These are phyloP conservation scores for Daldinia childiae DNA, from an alignment of 495 filamentous ascomycete genomes.

Conservation along the genomic window DNA sequence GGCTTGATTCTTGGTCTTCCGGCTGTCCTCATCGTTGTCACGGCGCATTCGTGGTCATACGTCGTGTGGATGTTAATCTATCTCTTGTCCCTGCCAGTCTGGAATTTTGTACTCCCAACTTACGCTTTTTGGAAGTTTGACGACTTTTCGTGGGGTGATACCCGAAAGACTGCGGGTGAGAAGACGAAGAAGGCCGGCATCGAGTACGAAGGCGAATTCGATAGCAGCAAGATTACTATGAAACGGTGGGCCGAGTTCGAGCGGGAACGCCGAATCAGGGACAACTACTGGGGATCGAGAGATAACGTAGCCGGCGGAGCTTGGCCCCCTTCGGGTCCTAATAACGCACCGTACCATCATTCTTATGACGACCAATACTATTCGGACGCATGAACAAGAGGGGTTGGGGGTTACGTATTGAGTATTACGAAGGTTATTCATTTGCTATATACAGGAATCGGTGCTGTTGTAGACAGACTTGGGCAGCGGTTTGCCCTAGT, in stretches of 20 bases:
- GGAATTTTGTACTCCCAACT: conserved; percentile 94
- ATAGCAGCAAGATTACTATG: conserved; percentile 98
- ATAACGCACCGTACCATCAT: conserved; percentile 48
- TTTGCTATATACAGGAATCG: conserved; percentile 27
- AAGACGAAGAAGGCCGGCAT: conserved; percentile 80
- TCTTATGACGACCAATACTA: conserved; percentile 61
- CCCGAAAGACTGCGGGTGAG: conserved; percentile 92
- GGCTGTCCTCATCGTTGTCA: conserved; percentile 91
- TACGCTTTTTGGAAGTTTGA: conserved; percentile 99
- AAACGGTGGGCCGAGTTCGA: conserved; percentile 98
- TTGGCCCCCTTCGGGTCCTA: conserved; percentile 35
- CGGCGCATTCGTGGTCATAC: conserved; percentile 93
- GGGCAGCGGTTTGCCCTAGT: conserved; percentile 4
- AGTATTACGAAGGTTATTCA: conserved; percentile 21
- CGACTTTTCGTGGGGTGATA: conserved; percentile 99
- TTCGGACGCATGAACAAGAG: conserved; percentile 54
- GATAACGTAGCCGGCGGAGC: conserved; percentile 55
- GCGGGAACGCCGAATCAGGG: conserved; percentile 56
- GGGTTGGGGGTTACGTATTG: background rate
- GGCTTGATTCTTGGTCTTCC: conserved; percentile 94
- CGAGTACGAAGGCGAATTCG: conserved; percentile 94
- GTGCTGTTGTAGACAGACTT: conserved; percentile 11
- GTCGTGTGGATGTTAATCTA: conserved; percentile 98
- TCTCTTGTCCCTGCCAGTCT: conserved; percentile 89
- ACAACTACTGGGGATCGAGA: conserved; percentile 59